These are phyloP conservation scores for Candida dendrica DNA, from an alignment of 805 yeast genomes.

Conservation along the genomic window DNA sequence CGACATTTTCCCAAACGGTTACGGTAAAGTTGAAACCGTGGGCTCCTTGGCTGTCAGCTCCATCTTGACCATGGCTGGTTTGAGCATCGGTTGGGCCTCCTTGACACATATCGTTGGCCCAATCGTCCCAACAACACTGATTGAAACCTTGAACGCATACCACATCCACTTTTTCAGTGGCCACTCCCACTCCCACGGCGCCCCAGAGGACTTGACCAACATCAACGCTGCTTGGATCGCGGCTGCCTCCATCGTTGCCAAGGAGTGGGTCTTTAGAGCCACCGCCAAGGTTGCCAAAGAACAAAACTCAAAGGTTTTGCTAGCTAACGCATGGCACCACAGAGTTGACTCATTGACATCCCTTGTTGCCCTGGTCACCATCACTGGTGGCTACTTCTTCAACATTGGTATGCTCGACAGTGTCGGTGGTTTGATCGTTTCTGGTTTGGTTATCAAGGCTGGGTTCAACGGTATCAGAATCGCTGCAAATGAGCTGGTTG, in stretches of 20 bases:
- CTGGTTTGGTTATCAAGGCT: conserved; percentile 73
- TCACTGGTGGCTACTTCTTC: conserved; percentile 75
- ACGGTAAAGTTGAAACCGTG: conserved; percentile 86
- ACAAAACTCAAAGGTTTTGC: conserved; percentile 79
- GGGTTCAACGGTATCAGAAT: conserved; percentile 69
- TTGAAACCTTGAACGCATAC: conserved; percentile 43
- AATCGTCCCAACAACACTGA: conserved; percentile 51
- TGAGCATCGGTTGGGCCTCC: conserved; percentile 86
- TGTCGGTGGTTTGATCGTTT: conserved; percentile 84
- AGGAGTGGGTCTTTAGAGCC: conserved; percentile 81
- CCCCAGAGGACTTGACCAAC: conserved; percentile 41
- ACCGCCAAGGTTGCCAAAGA: conserved; percentile 74
- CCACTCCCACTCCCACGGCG: conserved; percentile 25
- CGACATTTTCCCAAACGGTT: conserved; percentile 70
- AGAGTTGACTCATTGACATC: conserved; percentile 92
- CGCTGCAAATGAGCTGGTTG: conserved; percentile 73
- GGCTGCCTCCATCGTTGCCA: conserved; percentile 74
- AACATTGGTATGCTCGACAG: conserved; percentile 84
- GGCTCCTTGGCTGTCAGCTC: conserved; percentile 88
- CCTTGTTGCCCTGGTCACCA: conserved; percentile 81
- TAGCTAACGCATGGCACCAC: conserved; percentile 99
- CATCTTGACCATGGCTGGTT: conserved; percentile 78
- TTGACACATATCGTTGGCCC: conserved; percentile 62
- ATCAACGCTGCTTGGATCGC: conserved; percentile 97
- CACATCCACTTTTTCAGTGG: conserved; percentile 40